Evolutionary conservation across 2,329 filamentous ascomycete species (phyloP).

Genomic region (Neofusicoccum sp.): DNA sequence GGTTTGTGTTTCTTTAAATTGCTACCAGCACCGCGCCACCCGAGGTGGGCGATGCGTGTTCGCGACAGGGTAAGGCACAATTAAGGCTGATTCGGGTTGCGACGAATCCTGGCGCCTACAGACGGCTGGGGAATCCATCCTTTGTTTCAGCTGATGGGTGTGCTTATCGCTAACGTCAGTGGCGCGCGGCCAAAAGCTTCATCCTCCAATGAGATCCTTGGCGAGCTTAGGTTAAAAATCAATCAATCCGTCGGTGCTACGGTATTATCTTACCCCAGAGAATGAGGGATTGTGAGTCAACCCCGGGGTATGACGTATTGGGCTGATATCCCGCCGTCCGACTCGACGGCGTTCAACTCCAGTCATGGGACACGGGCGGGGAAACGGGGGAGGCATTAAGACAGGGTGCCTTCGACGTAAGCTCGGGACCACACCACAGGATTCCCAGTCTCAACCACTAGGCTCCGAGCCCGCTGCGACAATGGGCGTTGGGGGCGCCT

Average conservation of each 20-base stretch:
- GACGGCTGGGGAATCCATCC: not conserved
- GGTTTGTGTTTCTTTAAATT: not conserved
- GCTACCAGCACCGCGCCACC: no score
- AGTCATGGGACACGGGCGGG: not conserved
- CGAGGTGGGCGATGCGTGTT: not conserved
- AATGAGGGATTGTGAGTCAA: not conserved
- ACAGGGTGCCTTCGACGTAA: no score
- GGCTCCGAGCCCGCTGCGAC: no score
- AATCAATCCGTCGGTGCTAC: not conserved
- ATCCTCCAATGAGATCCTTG: not conserved
- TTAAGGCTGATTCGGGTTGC: not conserved
- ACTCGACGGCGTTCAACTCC: not conserved
- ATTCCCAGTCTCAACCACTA: no score
- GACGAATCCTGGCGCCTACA: not conserved
- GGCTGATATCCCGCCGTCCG: not conserved
- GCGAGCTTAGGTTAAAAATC: not conserved
- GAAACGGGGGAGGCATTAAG: not conserved
- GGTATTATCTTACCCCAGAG: not conserved
- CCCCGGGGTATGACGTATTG: not conserved
- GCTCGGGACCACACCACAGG: no score
- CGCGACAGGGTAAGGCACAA: not conserved
- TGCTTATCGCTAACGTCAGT: not conserved
- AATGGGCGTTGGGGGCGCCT: no score
- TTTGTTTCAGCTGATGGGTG: not conserved
- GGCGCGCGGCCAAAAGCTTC: not conserved